A percentile compares a stretch with the other conserved stretches of the same genome.
Conservation (phyloP, 139 green algal genomes). For the Klebsormidium nitens region DNA sequence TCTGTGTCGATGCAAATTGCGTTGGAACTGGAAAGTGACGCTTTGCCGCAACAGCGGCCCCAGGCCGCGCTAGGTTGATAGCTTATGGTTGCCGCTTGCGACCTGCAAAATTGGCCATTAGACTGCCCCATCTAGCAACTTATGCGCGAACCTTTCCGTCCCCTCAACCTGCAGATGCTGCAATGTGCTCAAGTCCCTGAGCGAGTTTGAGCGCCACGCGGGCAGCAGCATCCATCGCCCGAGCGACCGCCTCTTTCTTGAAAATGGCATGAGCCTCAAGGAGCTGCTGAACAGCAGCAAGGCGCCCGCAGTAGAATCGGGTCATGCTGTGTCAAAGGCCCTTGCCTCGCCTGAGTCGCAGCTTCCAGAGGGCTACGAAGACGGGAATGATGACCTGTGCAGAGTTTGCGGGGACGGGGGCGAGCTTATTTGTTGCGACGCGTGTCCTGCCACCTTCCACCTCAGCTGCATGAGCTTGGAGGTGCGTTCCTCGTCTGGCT, state of each 20-base stretch:
- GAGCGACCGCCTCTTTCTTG: slow-evolving; percentile 27
- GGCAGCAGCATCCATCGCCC: slow-evolving; percentile 26
- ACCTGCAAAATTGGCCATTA: no score
- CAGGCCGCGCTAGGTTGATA: no score
- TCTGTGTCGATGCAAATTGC: no score
- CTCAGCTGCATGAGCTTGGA: slow-evolving; percentile 44
- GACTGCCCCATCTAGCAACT: no score
- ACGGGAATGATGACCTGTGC: slow-evolving; percentile 49
- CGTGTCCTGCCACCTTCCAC: slow-evolving; percentile 47
- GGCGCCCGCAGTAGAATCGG: not conserved
- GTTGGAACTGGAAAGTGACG: no score
- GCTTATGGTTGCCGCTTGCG: no score
- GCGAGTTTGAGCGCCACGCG: slow-evolving; percentile 35
- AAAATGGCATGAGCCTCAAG: slow-evolving; percentile 18
- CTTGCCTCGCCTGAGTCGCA: not conserved
- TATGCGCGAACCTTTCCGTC: no score
- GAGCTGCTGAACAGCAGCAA: no score
- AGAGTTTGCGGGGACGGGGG: slow-evolving; percentile 47
- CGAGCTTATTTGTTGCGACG: slow-evolving; percentile 54
- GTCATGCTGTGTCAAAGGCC: slow-evolving; percentile 5
- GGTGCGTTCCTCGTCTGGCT: not conserved
- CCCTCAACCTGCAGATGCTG: slow-evolving; percentile 37
- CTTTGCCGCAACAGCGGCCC: no score
- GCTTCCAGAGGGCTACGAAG: not conserved
- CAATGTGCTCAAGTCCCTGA: slow-evolving; percentile 7